A percentile compares a stretch with the other conserved stretches of the same genome.
Conservation (phyloP, 2,329 filamentous ascomycete species). For the Rhinocladiella mackenziei region DNA sequence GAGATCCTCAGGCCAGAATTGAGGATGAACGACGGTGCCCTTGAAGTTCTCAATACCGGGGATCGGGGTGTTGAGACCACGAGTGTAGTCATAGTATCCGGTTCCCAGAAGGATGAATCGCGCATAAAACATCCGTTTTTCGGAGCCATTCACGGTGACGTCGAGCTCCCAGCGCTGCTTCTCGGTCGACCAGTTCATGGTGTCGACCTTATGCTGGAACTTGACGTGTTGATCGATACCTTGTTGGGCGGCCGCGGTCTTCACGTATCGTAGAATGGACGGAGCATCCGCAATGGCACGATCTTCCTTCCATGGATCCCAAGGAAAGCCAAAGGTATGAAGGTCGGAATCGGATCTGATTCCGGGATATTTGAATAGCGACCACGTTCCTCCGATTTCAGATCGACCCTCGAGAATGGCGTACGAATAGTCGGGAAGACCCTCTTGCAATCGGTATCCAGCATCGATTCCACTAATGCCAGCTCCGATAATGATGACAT, state of each 20-base stretch:
- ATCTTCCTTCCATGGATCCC: conserved; percentile 62
- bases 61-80: conserved; percentile 58
- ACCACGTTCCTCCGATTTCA: conserved; percentile 72
- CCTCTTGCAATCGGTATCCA: conserved; percentile 64
- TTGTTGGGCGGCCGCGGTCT: conserved; percentile 47
- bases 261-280: conserved; percentile 54
- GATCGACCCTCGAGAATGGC: conserved; percentile 65
- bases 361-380: conserved; percentile 67
- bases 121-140: conserved; percentile 30
- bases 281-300: conserved; percentile 51
- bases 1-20: conserved; percentile 70
- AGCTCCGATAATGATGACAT: conserved; percentile 65
- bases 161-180: conserved; percentile 42
- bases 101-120: conserved; percentile 57
- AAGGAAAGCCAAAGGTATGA: conserved; percentile 62
- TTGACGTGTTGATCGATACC: conserved; percentile 56
- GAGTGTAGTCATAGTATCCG: conserved; percentile 71
- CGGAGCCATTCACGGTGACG: conserved; percentile 29
- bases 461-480: conserved; percentile 73
- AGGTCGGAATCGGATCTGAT: conserved; percentile 63
- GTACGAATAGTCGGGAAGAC: conserved; percentile 56
- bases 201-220: conserved; percentile 48
- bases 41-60: conserved; percentile 64
- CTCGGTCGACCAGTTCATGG: conserved; percentile 53
- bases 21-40: conserved; percentile 63